These are phyloP conservation scores for Xerocomus amazonicus DNA, from an alignment of 1,284 basidiomycete genomes.

Conservation along the genomic window DNA sequence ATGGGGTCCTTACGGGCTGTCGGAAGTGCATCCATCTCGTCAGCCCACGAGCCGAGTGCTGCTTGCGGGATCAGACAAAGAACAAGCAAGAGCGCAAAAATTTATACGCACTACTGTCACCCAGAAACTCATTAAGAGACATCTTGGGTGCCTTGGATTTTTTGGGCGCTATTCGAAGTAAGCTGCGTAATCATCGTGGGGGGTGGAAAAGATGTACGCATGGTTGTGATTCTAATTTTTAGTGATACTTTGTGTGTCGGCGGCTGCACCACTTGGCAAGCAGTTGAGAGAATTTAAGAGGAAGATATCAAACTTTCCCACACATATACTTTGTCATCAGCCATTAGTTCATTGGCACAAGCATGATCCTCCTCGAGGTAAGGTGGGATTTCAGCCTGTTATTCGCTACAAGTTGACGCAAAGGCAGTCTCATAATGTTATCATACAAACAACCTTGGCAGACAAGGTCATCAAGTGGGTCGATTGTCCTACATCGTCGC, in stretches of 20 bases:
- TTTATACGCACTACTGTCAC: conserved; percentile 62
- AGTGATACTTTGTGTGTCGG: conserved; percentile 12
- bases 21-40: conserved; percentile 89
- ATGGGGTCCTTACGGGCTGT: conserved; percentile 71
- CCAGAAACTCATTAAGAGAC: conserved; percentile 86
- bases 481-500: conserved; percentile 2
- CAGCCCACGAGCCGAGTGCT: conserved; percentile 94
- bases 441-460: conserved; percentile 88
- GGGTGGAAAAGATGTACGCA: conserved; percentile 20
- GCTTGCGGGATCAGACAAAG: conserved; percentile 18
- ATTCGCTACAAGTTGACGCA: conserved; percentile 9
- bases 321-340: conserved; percentile 22
- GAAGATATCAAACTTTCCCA: conserved; percentile 29
- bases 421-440: conserved; percentile 79
- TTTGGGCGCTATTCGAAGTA: conserved; percentile 62
- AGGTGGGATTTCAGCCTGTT: conserved; percentile 15
- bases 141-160: conserved; percentile 81
- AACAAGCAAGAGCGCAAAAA: conserved; percentile 15
- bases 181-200: conserved; percentile 5
- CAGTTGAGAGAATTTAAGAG: conserved; percentile 25
- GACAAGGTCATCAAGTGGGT: conserved; percentile 84
- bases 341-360: not conserved
- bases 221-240: conserved; percentile 18
- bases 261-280: conserved; percentile 13
- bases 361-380: conserved; percentile 74